These are phyloP conservation scores for Ceriops zippeliana DNA, from an alignment of 345 rosid genomes.

Conservation along the genomic window DNA sequence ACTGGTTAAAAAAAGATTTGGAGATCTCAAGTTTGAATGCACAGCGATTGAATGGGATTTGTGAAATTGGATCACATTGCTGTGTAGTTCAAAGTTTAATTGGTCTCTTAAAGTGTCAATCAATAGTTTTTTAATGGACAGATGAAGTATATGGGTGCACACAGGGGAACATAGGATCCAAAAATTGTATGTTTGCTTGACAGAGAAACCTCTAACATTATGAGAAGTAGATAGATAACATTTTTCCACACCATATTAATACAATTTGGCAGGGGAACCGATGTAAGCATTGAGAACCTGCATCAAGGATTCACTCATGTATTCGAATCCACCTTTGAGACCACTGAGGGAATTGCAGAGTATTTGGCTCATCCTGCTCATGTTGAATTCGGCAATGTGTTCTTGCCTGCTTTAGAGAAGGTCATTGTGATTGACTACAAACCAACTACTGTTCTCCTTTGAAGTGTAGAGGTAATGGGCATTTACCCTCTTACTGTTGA, in stretches of 20 bases:
- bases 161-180: no score
- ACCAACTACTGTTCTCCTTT: slow-evolving; percentile 44
- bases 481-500: not conserved
- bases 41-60: no score
- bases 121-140: no score
- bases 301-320: slow-evolving; percentile 83
- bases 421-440: slow-evolving; percentile 66
- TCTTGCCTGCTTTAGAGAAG: slow-evolving; percentile 52
- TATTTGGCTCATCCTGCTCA: slow-evolving; percentile 72
- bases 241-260: not conserved
- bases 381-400: slow-evolving; percentile 47
- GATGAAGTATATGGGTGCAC: no score
- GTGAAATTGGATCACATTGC: no score
- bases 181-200: not conserved
- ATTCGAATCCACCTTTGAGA: slow-evolving; percentile 72
- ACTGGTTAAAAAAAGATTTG: no score
- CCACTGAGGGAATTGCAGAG: slow-evolving; percentile 60
- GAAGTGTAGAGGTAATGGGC: slow-evolving; percentile 6
- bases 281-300: slow-evolving; percentile 74
- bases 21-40: no score
- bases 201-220: not conserved
- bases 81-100: no score
- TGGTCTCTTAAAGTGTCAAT: no score
- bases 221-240: not conserved
- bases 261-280: slow-evolving; percentile 52